Evolutionary conservation across 1,284 basidiomycete species (phyloP).

Genomic region (Ceratobasidium sp.): DNA sequence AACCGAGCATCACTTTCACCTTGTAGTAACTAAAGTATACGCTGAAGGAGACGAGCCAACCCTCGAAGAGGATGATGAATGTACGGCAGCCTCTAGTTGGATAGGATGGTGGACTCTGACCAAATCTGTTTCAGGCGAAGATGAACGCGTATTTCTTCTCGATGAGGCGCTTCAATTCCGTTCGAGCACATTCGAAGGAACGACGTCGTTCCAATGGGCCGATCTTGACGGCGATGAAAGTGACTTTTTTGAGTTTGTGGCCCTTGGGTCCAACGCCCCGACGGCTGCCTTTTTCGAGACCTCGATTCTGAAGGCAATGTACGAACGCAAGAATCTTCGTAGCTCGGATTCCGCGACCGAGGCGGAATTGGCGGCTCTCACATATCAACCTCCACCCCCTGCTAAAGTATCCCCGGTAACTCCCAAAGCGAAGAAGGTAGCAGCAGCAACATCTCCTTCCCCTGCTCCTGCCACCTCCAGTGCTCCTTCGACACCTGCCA

Average conservation of each 20-base stretch:
- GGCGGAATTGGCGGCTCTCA: constrained; percentile 73
- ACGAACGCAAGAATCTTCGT: constrained; percentile 81
- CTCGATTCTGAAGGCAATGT: constrained; percentile 93
- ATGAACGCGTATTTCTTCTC: constrained; percentile 90
- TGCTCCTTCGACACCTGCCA: constrained; percentile 7
- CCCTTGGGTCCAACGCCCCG: constrained; percentile 77
- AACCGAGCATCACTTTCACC: constrained; percentile 84
- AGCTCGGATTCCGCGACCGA: constrained; percentile 74
- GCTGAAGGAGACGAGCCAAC: constrained; percentile 95
- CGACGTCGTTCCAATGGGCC: constrained; percentile 84
- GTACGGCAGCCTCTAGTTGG: constrained; percentile 58
- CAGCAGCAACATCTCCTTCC: constrained; percentile 18
- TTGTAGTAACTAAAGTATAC: constrained; percentile 94
- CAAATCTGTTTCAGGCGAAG: constrained; percentile 66
- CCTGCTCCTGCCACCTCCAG: constrained; percentile 27
- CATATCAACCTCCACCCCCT: constrained; percentile 57
- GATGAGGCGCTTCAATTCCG: constrained; percentile 86
- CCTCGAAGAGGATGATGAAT: constrained; percentile 93
- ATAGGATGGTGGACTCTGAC: neutral
- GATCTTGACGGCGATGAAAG: constrained; percentile 76
- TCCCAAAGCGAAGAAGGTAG: constrained; percentile 20
- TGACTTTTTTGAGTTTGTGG: constrained; percentile 82
- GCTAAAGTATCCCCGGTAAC: constrained; percentile 19
- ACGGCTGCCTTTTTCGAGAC: constrained; percentile 88
- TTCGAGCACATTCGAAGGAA: constrained; percentile 76